Evolutionary conservation across 306 rosid species (phyloP), one percentile per base, ranked within the genome.

Genomic region (Quercus suber): DNA sequence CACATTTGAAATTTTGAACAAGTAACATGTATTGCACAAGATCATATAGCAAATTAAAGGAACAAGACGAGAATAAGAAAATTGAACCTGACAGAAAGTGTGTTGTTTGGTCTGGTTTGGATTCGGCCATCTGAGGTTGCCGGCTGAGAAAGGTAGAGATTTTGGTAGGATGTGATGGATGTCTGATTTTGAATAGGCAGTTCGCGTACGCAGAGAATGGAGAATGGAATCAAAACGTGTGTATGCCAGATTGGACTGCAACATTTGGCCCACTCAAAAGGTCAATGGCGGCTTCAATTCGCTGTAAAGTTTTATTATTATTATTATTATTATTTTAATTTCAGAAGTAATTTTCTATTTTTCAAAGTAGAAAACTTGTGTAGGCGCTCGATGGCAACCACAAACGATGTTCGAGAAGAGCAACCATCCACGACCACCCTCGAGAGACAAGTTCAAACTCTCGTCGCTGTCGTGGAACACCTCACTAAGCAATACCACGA

Each of bases 1-100:
- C 45, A 41, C 1, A 2, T 41, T 41, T 41, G 45, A 41, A 41
- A 8, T 41, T 10, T 12, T 49, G 17, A 49, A 49, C 53, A 49
- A 31, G 4, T 41, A 69, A 58, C 71, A 17, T 12, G 45, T 57
- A 55, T 17, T 25, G n/a, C 49, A 35, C n/a, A 19, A 18, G 41
- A 1, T 21, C 6, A 23, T 41, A 23, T 9, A 18, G 10, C n/a
- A 45, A 3, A 12, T 4, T 14, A 5, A 21, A 71, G 67, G 35
- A 4, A 30, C 45, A 7, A 15, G 6, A 17, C 28, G 57, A 31
- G 45, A 68, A 41, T 74, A 31, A 70, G 28, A 51, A 71, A 49
- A 10, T 25, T 43, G 51, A 56, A 84, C 87, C 84, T 49, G 73
- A 74, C 17, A 71, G 23, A 52, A 58, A 41, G 21, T 72, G 59